A percentile compares a stretch with the other conserved stretches of the same genome.
Conservation (phyloP, 2,329 filamentous ascomycete genomes). For the Acrodontium crateriforme region DNA sequence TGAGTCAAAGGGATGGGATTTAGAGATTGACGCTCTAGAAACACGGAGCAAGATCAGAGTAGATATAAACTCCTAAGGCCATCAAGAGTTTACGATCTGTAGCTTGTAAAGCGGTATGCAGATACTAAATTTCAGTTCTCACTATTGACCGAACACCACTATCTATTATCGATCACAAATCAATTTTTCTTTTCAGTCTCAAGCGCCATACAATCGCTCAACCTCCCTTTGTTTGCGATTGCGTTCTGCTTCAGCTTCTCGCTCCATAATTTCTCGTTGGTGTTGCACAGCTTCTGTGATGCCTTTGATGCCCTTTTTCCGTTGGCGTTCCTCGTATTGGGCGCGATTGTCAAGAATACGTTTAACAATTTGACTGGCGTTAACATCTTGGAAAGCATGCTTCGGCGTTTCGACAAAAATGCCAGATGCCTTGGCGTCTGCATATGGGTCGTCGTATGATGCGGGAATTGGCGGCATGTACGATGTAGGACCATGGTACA, state of each 20-base stretch:
- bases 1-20: slow-evolving; percentile 48
- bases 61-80: no score
- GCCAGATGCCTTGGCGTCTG: slow-evolving; percentile 62
- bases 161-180: no score
- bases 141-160: no score
- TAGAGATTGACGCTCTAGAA: slow-evolving; percentile 50
- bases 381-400: slow-evolving; percentile 76
- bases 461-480: slow-evolving; percentile 51
- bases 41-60: slow-evolving; percentile 40
- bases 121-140: no score
- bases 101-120: no score
- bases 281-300: slow-evolving; percentile 48
- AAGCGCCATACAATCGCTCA: slow-evolving; percentile 26
- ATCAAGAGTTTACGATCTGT: no score
- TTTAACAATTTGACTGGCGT: slow-evolving; percentile 81
- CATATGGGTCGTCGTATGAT: slow-evolving; percentile 44
- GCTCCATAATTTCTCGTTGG: slow-evolving; percentile 20
- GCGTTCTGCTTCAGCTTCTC: slow-evolving; percentile 9
- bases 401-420: slow-evolving; percentile 68
- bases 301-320: slow-evolving; percentile 78
- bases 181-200: slow-evolving; percentile 1
- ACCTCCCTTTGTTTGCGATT: slow-evolving; percentile 22
- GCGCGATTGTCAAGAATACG: slow-evolving; percentile 77
- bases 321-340: slow-evolving; percentile 82
- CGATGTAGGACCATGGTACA: slow-evolving; percentile 92